Conservation (phyloP, 1,284 basidiomycete genomes). For the Ustilago hordei region DNA sequence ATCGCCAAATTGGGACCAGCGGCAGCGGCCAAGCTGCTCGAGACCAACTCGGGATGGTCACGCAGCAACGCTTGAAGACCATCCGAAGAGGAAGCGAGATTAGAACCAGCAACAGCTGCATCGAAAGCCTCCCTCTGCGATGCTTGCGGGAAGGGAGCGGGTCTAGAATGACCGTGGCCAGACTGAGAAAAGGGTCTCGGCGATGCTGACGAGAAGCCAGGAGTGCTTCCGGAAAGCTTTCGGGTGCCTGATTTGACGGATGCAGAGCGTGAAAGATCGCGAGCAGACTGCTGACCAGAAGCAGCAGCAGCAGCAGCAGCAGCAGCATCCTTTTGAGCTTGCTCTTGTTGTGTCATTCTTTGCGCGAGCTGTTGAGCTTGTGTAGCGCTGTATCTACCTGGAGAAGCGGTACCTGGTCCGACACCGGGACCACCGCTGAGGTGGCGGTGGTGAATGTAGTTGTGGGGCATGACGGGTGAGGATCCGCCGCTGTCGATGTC, state of each 20-base stretch:
- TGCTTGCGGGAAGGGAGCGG: constrained; percentile 55
- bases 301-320: constrained; percentile 9
- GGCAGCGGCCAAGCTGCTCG: constrained; percentile 58
- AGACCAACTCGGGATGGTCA: constrained; percentile 68
- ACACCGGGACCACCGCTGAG: constrained; percentile 71
- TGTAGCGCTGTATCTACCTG: constrained; percentile 41
- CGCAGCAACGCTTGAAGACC: constrained; percentile 66
- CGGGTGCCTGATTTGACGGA: constrained; percentile 31
- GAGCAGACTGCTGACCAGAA: constrained; percentile 8
- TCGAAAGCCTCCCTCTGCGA: constrained; percentile 57
- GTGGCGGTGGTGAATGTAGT: constrained; percentile 77
- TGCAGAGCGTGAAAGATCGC: constrained; percentile 30
- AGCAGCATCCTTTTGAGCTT: constrained; percentile 26
- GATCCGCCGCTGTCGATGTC: constrained; percentile 40
- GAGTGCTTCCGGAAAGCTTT: constrained; percentile 30
- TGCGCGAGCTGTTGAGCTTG: constrained; percentile 45
- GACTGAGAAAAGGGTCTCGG: constrained; percentile 50
- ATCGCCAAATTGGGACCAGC: constrained; percentile 57
- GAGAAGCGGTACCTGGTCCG: constrained; percentile 47
- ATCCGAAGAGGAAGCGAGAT: constrained; percentile 58
- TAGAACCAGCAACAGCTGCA: constrained; percentile 58
- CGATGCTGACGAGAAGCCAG: constrained; percentile 44
- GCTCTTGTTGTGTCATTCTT: constrained; percentile 39
- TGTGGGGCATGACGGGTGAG: constrained; percentile 36
- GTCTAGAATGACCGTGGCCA: constrained; percentile 42